phyloP scores from a whole-genome alignment of 2,329 filamentous ascomycete genomes.

The Colletotrichum sp. region DNA sequence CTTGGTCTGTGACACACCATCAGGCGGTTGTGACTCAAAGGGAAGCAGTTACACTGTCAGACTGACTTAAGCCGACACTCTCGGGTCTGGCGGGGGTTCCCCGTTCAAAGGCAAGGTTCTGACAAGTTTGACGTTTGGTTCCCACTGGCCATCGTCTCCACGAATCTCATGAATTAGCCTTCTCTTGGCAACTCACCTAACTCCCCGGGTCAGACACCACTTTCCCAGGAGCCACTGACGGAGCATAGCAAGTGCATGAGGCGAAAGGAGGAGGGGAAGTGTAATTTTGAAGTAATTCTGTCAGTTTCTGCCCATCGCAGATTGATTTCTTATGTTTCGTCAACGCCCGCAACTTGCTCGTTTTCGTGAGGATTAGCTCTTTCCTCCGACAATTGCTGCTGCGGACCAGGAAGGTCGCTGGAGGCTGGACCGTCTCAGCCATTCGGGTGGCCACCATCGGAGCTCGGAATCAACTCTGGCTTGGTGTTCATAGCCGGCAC shows the following conservation, averaged over 20 bases:
- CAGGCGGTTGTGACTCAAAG: not conserved
- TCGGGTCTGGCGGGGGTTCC: not conserved
- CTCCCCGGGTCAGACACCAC: not conserved
- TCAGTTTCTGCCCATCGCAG: not conserved
- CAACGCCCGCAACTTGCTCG: not conserved
- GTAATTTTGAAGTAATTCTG: not conserved
- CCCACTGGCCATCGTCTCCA: not conserved
- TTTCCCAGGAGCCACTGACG: not conserved
- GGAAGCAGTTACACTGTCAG: not conserved
- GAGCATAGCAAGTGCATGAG: not conserved
- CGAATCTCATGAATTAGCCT: not conserved
- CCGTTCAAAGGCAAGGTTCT: not conserved
- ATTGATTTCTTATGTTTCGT: not conserved
- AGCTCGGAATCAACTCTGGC: not conserved
- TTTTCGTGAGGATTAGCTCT: not conserved
- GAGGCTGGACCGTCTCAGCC: not conserved
- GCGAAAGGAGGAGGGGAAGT: not conserved
- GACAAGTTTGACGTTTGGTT: slow-evolving; percentile 5
- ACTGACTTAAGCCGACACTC: not conserved
- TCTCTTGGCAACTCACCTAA: not conserved
- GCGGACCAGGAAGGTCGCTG: not conserved
- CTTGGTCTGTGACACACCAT: not conserved
- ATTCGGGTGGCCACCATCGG: not conserved
- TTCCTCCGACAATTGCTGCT: not conserved
- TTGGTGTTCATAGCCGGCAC: not conserved